Conservation (phyloP, 148 eudicot species). For the Amaranthus cruentus region DNA sequence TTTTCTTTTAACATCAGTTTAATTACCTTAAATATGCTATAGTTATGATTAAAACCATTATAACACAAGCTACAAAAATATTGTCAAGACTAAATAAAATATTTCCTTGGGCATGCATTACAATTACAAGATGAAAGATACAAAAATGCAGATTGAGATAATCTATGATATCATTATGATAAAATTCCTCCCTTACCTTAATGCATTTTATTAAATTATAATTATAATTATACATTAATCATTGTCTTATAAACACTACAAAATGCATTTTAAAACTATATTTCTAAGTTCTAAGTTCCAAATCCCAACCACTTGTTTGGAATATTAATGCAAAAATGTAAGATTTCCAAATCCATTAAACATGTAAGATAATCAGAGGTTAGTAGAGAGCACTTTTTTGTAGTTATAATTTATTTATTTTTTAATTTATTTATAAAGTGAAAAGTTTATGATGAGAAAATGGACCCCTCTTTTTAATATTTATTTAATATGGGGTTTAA, state of each 20-base stretch:
- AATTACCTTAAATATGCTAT: too few species aligned
- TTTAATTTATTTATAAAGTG: too few species aligned
- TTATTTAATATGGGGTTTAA: slow-evolving; percentile 2
- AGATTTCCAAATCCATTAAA: slow-evolving; percentile 13
- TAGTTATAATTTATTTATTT: too few species aligned
- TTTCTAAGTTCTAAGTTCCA: slow-evolving; percentile 6
- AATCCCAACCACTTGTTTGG: slow-evolving; percentile 2
- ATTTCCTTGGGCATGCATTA: not conserved
- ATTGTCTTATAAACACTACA: slow-evolving; percentile 2
- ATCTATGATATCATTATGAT: not conserved
- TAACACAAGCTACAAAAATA: not conserved
- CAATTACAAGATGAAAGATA: not conserved
- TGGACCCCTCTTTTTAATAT: slow-evolving; percentile 23
- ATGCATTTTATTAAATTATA: slow-evolving; percentile 3
- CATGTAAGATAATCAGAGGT: slow-evolving; percentile 9
- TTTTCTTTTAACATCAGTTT: too few species aligned
- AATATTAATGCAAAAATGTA: not conserved
- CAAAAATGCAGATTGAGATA: not conserved
- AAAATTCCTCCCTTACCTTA: not conserved
- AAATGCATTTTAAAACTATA: slow-evolving; percentile 1
- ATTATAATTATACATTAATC: not conserved
- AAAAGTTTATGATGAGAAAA: slow-evolving; percentile 22
- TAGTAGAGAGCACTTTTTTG: not conserved
- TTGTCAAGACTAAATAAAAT: not conserved
- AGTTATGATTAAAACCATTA: not conserved